These are phyloP conservation scores for Fusarium brevicatenulatum DNA, from an alignment of 2,329 filamentous ascomycete genomes.

Conservation along the genomic window DNA sequence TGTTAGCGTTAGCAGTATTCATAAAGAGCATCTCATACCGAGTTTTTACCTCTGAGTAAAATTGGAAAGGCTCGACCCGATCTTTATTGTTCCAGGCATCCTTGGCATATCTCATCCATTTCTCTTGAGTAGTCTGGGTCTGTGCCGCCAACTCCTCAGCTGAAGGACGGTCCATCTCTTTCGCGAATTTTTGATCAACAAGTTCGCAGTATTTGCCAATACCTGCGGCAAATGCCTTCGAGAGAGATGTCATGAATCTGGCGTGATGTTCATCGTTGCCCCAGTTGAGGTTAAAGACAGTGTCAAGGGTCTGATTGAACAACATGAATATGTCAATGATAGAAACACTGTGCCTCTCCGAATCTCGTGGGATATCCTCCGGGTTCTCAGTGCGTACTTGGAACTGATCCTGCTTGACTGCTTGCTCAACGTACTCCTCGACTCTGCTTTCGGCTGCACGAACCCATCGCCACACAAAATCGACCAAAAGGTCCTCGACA, in stretches of 20 bases:
- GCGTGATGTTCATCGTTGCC: constrained; percentile 93
- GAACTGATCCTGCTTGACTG: constrained; percentile 91
- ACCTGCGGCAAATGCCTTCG: constrained; percentile 84
- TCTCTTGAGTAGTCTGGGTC: constrained; percentile 86
- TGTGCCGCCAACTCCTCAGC: constrained; percentile 85
- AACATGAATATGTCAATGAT: constrained; percentile 93
- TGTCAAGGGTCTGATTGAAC: constrained; percentile 91
- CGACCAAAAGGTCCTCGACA: constrained; percentile 84
- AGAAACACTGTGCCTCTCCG: constrained; percentile 90
- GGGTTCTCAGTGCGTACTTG: constrained; percentile 74
- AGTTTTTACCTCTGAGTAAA: constrained; percentile 83
- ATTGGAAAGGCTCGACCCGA: constrained; percentile 95
- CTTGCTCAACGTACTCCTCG: constrained; percentile 85
- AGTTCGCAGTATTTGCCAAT: constrained; percentile 92
- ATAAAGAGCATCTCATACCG: neutral
- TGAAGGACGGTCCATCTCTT: constrained; percentile 92
- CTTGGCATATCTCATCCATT: constrained; percentile 91
- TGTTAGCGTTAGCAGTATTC: constrained; percentile 54
- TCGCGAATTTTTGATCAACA: constrained; percentile 83
- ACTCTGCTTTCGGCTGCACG: constrained; percentile 81
- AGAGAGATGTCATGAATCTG: constrained; percentile 94
- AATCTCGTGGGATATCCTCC: constrained; percentile 74
- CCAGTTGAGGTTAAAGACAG: constrained; percentile 88
- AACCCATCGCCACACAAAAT: constrained; percentile 98
- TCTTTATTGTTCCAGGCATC: constrained; percentile 93